Base-by-base conservation (phyloP, 805 yeast species). In the Myxozyma mucilagina region DNA sequence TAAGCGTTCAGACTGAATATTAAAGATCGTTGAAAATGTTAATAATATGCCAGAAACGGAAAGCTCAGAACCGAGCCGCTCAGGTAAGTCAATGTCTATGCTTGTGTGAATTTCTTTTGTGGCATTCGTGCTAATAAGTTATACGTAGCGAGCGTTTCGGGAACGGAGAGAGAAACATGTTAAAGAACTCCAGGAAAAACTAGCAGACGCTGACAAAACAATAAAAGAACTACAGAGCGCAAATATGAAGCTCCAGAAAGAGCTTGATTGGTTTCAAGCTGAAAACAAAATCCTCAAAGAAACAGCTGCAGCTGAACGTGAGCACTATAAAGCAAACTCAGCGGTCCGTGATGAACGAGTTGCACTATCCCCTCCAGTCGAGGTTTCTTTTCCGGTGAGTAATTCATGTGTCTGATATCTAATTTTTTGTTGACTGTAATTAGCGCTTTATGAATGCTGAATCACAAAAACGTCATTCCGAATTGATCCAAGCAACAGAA, bases 11-110 rank as follows among this genome's bases (percentile, higher is more conserved):
- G 7, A 11, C 3, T 31, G 16, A 20, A 1, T 13, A 8, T 20
- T 9, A 20, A 18, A 14, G 2, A 9, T 47, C 2, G 29, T 2
- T 8, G 10, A 20, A 3, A 18, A 20, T 11, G 16, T 8, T 14
- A 24, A 34, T 51, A 32, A 18, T 32, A 2, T 16, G 42, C 10
- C 61, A 90, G 90, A 11, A 80, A 79, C 48, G 78, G 73, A 58
- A 62, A 36, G 61, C 58, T 3, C 63, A 62, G 44, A 62, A 62
- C 44, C 34, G 66, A 16, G 60, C 53, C 4, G 66, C 66, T 18
- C 66, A 62, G 57, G 60, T 45, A 49, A 3, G 55, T 20, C n/a
- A 16, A 29, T n/a, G 8, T n/a, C 24, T 39, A 13, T 14, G 9
- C 20, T 2, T 18, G 2, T 6, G 2, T 24, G 29, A 4, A 3